Conservation (phyloP, 352 stramenopile species). For the Phytophthora agathidicida region DNA sequence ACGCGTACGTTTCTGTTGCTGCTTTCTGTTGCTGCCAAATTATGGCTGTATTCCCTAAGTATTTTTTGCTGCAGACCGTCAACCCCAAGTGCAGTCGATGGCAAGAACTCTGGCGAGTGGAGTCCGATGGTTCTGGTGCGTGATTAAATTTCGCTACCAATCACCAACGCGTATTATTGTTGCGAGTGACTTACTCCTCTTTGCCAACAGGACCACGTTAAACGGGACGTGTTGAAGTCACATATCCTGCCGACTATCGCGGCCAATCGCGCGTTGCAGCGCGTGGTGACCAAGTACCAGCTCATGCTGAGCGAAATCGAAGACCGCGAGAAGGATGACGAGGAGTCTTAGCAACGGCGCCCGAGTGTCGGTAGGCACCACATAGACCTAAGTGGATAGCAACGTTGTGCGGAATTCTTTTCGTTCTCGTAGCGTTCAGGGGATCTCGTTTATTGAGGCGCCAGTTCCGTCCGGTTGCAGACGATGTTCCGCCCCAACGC, state of each 20-base stretch:
- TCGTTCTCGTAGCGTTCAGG: constrained; percentile 23
- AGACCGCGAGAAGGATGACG: constrained; percentile 38
- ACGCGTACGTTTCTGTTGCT: constrained; percentile 41
- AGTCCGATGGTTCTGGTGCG: constrained; percentile 53
- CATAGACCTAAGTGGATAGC: constrained; percentile 11
- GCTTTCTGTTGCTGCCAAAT: neutral
- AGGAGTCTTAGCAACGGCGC: constrained; percentile 15
- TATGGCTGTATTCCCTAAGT: neutral
- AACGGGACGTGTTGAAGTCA: constrained; percentile 77
- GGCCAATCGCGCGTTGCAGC: constrained; percentile 80
- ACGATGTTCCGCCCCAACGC: constrained; percentile 6
- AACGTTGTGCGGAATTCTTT: constrained; percentile 2
- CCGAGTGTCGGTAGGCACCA: constrained; percentile 11
- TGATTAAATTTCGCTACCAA: constrained; percentile 9
- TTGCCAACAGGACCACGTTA: constrained; percentile 54
- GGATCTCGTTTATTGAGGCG: neutral
- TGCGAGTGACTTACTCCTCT: constrained; percentile 17
- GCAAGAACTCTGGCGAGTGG: constrained; percentile 28
- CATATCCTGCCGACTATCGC: constrained; percentile 82
- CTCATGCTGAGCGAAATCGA: constrained; percentile 83
- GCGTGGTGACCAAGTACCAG: constrained; percentile 84
- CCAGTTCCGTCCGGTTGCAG: constrained; percentile 16
- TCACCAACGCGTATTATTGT: constrained; percentile 9
- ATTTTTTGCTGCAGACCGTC: constrained; percentile 22
- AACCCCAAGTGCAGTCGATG: constrained; percentile 1